A percentile compares a stretch with the other conserved stretches of the same genome.
Evolutionary conservation across 2,329 filamentous ascomycete genomes (phyloP).

Genomic region (Xylogone sp.): DNA sequence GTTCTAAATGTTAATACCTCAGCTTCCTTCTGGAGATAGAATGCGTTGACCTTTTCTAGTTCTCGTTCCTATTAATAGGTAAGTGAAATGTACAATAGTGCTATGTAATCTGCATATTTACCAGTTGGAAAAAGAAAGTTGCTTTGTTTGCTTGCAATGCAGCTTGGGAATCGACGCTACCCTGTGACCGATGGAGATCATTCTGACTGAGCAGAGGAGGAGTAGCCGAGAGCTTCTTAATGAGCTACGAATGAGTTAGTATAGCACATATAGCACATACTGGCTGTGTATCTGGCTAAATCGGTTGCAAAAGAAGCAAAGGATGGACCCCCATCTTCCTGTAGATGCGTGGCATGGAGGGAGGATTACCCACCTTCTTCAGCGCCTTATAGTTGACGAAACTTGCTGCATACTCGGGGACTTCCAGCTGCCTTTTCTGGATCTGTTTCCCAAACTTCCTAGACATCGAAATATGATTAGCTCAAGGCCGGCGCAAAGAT

Average conservation of each 20-base stretch:
- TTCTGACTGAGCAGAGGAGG: slow-evolving; percentile 77
- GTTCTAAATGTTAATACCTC: slow-evolving; percentile 60
- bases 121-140: slow-evolving; percentile 96
- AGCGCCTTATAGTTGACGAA: slow-evolving; percentile 99
- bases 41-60: slow-evolving; percentile 96
- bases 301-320: slow-evolving; percentile 6
- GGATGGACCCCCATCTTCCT: slow-evolving; percentile 13
- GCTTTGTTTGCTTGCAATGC: slow-evolving; percentile 95
- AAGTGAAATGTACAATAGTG: slow-evolving; percentile 28
- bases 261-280: slow-evolving; percentile 17
- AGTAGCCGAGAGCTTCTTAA: slow-evolving; percentile 94
- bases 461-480: slow-evolving; percentile 12
- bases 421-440: slow-evolving; percentile 97
- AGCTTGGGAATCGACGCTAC: slow-evolving; percentile 70
- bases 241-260: slow-evolving; percentile 62
- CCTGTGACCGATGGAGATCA: slow-evolving; percentile 47
- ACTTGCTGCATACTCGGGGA: slow-evolving; percentile 97
- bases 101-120: slow-evolving; percentile 39
- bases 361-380: slow-evolving; percentile 72
- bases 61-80: slow-evolving; percentile 76
- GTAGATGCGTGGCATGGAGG: slow-evolving; percentile 1
- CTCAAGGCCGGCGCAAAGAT: background rate
- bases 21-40: slow-evolving; percentile 96
- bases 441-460: slow-evolving; percentile 99
- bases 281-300: slow-evolving; percentile 15